A percentile compares a stretch with the other conserved stretches of the same genome.
Conservation (phyloP, 176 grass and related monocot genomes). For the Phoenix roebelenii region DNA sequence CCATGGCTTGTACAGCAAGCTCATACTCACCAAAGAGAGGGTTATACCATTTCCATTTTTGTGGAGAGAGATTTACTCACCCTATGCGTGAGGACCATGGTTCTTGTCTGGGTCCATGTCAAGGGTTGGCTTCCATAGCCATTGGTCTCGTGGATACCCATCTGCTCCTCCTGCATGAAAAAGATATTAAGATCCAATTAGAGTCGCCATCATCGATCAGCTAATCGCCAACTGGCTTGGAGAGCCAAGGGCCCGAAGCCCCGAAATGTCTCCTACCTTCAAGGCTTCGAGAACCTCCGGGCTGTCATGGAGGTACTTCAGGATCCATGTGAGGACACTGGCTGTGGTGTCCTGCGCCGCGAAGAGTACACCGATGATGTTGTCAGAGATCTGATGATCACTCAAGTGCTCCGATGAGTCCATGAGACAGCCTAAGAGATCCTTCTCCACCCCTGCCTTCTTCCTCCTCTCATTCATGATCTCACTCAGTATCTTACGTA, state of each 20-base stretch:
- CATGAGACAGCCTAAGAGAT: conserved; percentile 81
- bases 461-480: conserved; percentile 62
- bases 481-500: conserved; percentile 51
- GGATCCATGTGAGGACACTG: conserved; percentile 87
- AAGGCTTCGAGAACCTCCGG: conserved; percentile 61
- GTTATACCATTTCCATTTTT: neutral
- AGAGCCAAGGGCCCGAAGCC: no score
- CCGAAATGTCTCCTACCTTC: conserved; percentile 15
- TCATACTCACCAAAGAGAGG: neutral
- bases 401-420: conserved; percentile 31
- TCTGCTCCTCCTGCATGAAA: conserved; percentile 56
- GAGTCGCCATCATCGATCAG: no score
- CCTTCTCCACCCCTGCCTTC: conserved; percentile 21
- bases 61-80: conserved; percentile 20
- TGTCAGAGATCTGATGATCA: conserved; percentile 81
- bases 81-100: conserved; percentile 69
- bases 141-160: conserved; percentile 47
- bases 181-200: no score
- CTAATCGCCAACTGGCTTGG: no score
- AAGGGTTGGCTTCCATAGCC: conserved; percentile 43
- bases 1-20: conserved; percentile 21
- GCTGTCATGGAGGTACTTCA: conserved; percentile 81
- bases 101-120: conserved; percentile 67
- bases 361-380: conserved; percentile 90
- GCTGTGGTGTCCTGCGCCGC: conserved; percentile 98